Evolutionary conservation across 2,329 filamentous ascomycete genomes (phyloP).

Genomic region (Neofusicoccum umdonicola): DNA sequence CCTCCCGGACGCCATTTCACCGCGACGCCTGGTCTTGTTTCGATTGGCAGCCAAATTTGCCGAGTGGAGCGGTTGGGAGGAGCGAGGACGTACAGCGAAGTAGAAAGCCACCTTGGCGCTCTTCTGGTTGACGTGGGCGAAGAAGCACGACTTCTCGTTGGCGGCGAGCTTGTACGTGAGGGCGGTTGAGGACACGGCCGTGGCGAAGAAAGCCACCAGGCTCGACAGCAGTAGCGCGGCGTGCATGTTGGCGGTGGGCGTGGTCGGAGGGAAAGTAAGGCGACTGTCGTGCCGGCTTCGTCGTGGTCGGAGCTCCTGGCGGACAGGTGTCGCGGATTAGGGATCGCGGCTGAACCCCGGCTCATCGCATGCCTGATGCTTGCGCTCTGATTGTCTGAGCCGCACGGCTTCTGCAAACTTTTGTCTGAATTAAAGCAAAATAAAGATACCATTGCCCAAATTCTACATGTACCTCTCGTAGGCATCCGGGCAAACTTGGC

Average conservation of each 20-base stretch:
- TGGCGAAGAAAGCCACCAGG: constrained; percentile 69
- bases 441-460: constrained; percentile 9
- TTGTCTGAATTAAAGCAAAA: not conserved
- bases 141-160: constrained; percentile 97
- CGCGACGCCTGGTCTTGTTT: not conserved
- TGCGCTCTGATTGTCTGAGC: too few relatives aligned
- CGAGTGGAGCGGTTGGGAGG: not conserved
- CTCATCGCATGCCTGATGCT: not conserved
- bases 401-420: not conserved
- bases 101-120: constrained; percentile 95
- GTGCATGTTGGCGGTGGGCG: constrained; percentile 31
- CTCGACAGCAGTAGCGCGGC: constrained; percentile 30
- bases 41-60: not conserved
- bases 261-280: not conserved
- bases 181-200: constrained; percentile 78
- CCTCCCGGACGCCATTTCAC: not conserved
- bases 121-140: constrained; percentile 70
- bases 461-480: constrained; percentile 2
- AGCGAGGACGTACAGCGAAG: constrained; percentile 72
- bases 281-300: constrained; percentile 8
- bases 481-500: not conserved
- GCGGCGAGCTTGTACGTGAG: constrained; percentile 89
- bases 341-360: not conserved
- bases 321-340: constrained; percentile 13
- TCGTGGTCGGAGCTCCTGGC: constrained; percentile 13